Conservation (phyloP, 1,284 basidiomycete genomes). For the Ustilago shanxiensis region DNA sequence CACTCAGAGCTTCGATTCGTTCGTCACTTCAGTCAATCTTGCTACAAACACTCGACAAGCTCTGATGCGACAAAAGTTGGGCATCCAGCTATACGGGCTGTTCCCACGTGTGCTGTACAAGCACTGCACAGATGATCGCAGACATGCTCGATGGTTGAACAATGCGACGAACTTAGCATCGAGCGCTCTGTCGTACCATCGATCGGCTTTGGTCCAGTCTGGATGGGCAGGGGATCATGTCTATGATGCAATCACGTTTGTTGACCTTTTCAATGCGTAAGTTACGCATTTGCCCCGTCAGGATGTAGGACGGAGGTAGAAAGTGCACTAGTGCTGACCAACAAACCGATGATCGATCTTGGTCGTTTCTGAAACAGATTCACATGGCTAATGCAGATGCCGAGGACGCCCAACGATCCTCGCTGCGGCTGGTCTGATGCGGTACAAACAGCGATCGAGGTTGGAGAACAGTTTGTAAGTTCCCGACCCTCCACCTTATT, state of each 20-base stretch:
- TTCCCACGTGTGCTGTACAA: constrained; percentile 31
- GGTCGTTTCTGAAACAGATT: constrained; percentile 26
- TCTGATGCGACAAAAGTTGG: constrained; percentile 32
- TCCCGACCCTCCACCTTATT: too few species aligned
- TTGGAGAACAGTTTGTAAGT: constrained; percentile 31
- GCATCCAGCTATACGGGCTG: constrained; percentile 35
- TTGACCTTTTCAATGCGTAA: constrained; percentile 33
- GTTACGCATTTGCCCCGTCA: not conserved
- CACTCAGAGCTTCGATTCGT: not conserved
- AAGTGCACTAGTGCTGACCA: not conserved
- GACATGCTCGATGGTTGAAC: constrained; percentile 24
- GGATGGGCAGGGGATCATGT: constrained; percentile 38
- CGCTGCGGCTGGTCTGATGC: constrained; percentile 5
- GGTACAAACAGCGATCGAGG: constrained; percentile 13
- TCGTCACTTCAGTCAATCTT: constrained; percentile 3
- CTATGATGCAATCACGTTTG: constrained; percentile 25
- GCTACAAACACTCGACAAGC: constrained; percentile 2
- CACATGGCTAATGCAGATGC: constrained; percentile 22
- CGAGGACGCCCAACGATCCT: not conserved
- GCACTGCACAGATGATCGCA: constrained; percentile 18
- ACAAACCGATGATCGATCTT: too few species aligned
- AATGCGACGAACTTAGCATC: constrained; percentile 22
- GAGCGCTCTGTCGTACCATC: constrained; percentile 21
- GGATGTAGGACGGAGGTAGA: not conserved
- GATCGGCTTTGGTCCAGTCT: constrained; percentile 18